phyloP scores from a whole-genome alignment of 805 yeast species.

The Priceomyces medius region DNA sequence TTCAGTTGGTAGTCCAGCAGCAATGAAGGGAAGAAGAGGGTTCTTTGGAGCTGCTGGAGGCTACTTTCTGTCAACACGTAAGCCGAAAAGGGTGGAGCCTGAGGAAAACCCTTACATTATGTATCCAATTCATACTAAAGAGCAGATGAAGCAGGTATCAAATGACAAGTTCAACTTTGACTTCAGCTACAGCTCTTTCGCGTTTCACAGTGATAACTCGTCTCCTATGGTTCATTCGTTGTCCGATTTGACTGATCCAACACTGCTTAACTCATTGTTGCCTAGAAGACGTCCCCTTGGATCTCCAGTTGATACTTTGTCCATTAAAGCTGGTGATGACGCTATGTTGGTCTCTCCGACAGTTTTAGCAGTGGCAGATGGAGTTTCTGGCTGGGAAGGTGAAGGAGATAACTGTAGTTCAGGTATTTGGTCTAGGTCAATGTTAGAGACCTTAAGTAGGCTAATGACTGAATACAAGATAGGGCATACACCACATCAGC shows the following conservation, averaged over 20 bases:
- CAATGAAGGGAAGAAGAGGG: background rate
- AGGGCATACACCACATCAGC: constrained; percentile 34
- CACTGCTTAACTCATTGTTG: constrained; percentile 42
- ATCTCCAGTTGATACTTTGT: constrained; percentile 50
- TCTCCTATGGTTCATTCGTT: constrained; percentile 46
- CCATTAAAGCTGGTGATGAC: constrained; percentile 56
- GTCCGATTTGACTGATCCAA: constrained; percentile 50
- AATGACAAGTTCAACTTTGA: constrained; percentile 44
- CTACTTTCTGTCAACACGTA: constrained; percentile 20
- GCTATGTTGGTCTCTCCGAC: constrained; percentile 56
- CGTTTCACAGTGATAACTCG: constrained; percentile 43
- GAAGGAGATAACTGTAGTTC: constrained; percentile 41
- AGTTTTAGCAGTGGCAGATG: constrained; percentile 55
- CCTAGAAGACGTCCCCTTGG: constrained; percentile 54
- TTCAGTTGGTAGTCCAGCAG: too few species aligned
- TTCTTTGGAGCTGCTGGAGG: constrained; percentile 22
- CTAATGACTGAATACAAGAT: constrained; percentile 45
- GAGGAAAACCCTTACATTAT: constrained; percentile 38
- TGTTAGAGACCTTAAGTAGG: constrained; percentile 51
- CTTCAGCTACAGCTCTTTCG: constrained; percentile 45
- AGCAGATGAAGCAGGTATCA: constrained; percentile 36
- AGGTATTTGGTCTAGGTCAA: constrained; percentile 53
- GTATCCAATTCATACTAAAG: constrained; percentile 41
- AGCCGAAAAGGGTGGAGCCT: constrained; percentile 15
- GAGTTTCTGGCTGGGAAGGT: constrained; percentile 57